Base-by-base conservation (phyloP, 177 flowering plant species). In the Vitis hybrid region DNA sequence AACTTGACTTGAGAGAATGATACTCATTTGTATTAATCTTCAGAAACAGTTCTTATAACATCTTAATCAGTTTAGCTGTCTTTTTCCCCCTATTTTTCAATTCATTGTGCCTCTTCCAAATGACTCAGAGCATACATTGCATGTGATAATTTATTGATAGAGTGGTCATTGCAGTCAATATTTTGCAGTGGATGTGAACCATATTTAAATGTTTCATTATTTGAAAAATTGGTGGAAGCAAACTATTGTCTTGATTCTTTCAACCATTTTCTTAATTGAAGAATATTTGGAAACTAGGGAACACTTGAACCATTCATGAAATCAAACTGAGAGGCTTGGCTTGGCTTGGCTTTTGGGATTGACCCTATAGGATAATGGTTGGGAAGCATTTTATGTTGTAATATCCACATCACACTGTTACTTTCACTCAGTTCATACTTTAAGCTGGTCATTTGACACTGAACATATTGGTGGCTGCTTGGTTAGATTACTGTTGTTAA, bases 1-100 rank as follows among this genome's bases (percentile, higher is more conserved):
- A 70, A 54, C 59, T 70, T 69, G 58, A 70, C 66, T 61, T 59
- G 15, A 69, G 55, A 68, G 59, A 18, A 7, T 55, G 61, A 20
- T 57, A 44, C 67, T 56, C 24, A 55, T 63, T 57, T 70, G 71
- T 71, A 66, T 33, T 58, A 64, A 61, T 69, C 33, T 8, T 2
- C 61, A 51, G 59, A 47, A 57, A 44, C 56, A 66, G 65, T 65
- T 12, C 44, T 61, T 19, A 19, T 62, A 33, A 62, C 18, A 18
- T 69, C 38, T 55, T 31, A 3, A 66, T 65, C 63, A 22, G 44
- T 38, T 38, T 38, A 38, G 44, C 44, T 38, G 44, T 38, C 44
- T 38, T 38, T 22, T 38, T 7, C 44, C 44, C 8, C 7, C 7
- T 38, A 7, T 38, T 38, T 7, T 38, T 38, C 8, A 38, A 7